Base-by-base conservation (phyloP, 78 protist species). In the Monocercomonoides exilis region DNA sequence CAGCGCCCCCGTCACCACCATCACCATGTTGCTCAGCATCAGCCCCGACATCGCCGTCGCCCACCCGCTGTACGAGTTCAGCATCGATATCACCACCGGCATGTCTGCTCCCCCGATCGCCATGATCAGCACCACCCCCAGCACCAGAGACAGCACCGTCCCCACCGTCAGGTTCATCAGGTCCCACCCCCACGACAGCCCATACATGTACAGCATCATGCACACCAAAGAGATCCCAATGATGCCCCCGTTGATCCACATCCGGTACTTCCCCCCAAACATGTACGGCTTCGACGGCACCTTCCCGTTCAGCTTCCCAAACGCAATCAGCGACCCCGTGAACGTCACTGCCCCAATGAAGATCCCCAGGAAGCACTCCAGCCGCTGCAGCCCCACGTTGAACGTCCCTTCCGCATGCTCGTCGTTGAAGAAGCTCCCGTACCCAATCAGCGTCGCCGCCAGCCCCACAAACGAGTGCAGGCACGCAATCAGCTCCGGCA, bases 31-130 rank as follows among this genome's bases (percentile, higher is more conserved):
- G 84, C 89, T 79, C 41, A 96, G 90, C 95, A 96, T 90, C 91
- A 94, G 94, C 38, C 96, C 96, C 32, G 80, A 89, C n/a, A 93
- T 93, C 11, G 87, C 6, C 35, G 92, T 46, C n/a, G 96, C 96
- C 98, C 97, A 95, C 34, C 98, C 98, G 0, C 97, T 94, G 91
- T 92, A 92, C 43, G 92, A 84, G 91, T 98, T 98, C 85, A 98
- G 94, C 43, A 97, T 93, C 0, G 99, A 91, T 46, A 98, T 93
- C 64, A 95, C 98, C 3, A 98, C 98, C 29, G 99, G 99, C 97
- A 96, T 96, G 86, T 98, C 99, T 34, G 98, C 98, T 5, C 98
- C 98, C 34, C 98, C 97, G 33, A 97, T 96, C 41, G 96, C 92
- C 5, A 90, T 91, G 3, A 91, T 88, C 84, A 94, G 54, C 90